Evolutionary conservation across 768 basidiomycete genomes (phyloP), one percentile per base, ranked within the genome.

Genomic region (Russula brevipes): DNA sequence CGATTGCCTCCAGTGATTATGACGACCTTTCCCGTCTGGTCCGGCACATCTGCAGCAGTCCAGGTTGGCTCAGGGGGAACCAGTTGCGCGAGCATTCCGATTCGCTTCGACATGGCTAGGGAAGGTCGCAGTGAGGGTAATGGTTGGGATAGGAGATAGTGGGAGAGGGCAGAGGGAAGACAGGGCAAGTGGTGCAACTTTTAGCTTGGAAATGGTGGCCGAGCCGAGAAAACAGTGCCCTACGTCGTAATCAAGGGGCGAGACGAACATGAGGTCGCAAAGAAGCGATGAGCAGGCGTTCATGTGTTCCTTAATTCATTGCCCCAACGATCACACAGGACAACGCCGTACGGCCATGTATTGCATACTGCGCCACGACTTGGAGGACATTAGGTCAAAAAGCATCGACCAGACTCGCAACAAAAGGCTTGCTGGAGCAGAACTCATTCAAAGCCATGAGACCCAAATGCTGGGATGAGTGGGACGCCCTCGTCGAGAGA

Each of bases 1-100:
- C 41, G 33, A 54, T 50, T 54, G 3, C 59, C 63, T 2, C 66
- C 66, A 33, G 66, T 67, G 16, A 67, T 33, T 1, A 67, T 36
- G 10, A 53, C 39, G 10, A 51, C 36, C 31, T 65, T 67, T 0
- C 66, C 66, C 14, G 56, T 45, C 49, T 65, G 66, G n/a, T 65
- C 59, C 3, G 63, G 63, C 4, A 67, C 42, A 47, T 52, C 44
- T 14, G 51, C 41, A 19, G 60, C 64, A 36, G 51, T 55, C 57
- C 63, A 67, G 3, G 16, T 54, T 17, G 66, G 64, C 16, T 54
- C 54, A 1, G 60, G 53, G 2, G 66, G 64, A 30, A 67, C 55
- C 0, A 58, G 14, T n/a, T 67, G 53, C 17, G 49, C 24, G 47
- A 57, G 8, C 6, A 62, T 11, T 6, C 61, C 31, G 7, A 58